Percentiles rank a stretch among this genome's conserved stretches.
Evolutionary conservation across 108 stramenopile species (phyloP).

Genomic region (Parietichytrium sp.): DNA sequence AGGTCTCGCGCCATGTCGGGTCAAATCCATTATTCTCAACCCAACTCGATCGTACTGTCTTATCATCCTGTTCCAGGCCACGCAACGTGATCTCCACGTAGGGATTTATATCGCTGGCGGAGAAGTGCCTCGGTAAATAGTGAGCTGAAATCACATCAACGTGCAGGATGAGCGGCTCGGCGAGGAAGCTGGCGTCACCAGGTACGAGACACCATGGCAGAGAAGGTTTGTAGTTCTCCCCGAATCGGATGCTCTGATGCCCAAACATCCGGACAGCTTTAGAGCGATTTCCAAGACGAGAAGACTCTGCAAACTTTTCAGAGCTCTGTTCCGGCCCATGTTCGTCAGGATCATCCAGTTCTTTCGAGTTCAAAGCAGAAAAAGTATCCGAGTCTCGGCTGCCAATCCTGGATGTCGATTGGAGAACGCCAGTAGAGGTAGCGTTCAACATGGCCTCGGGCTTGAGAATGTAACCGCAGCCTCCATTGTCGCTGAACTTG

Average conservation of each 20-base stretch:
- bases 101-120: slow-evolving; percentile 57
- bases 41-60: background rate
- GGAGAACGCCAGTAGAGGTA: background rate
- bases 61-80: background rate
- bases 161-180: background rate
- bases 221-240: background rate
- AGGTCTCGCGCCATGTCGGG: slow-evolving; percentile 53
- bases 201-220: background rate
- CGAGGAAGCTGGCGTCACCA: slow-evolving; percentile 18
- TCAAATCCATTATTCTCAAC: slow-evolving; percentile 62
- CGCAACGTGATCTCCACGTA: slow-evolving; percentile 49
- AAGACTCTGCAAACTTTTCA: too few relatives aligned
- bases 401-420: background rate
- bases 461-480: slow-evolving; percentile 85
- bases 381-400: too few relatives aligned
- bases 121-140: slow-evolving; percentile 53
- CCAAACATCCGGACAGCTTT: slow-evolving; percentile 18
- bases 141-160: slow-evolving; percentile 33
- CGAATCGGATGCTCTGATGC: background rate
- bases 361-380: too few relatives aligned
- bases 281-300: too few relatives aligned
- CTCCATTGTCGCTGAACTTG: slow-evolving; percentile 62
- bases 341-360: too few relatives aligned
- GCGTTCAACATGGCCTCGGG: slow-evolving; percentile 52
- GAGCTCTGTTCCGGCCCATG: too few relatives aligned